Conservation (phyloP, 108 stramenopile species). For the Conticribra weissflogii region DNA sequence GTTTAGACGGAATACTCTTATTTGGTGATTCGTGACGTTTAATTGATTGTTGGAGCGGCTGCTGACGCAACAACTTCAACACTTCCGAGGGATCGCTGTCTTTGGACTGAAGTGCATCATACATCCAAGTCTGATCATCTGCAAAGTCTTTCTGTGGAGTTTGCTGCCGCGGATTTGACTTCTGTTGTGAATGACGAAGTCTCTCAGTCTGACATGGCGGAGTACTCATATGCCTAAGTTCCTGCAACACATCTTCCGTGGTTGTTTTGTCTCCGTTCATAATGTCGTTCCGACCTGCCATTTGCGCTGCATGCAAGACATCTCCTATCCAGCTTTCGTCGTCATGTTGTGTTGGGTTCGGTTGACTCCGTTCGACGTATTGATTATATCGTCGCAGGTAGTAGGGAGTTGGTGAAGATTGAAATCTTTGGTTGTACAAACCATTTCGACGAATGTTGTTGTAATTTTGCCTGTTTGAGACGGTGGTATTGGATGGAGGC, state of each 20-base stretch:
- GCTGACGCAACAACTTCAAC: neutral
- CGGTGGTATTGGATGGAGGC: too few species aligned
- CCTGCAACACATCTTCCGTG: neutral
- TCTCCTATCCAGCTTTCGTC: neutral
- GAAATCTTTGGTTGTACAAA: too few species aligned
- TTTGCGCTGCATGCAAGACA: neutral
- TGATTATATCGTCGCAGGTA: neutral
- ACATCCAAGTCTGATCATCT: neutral
- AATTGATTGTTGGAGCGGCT: neutral
- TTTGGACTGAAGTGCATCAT: neutral
- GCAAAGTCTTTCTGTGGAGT: too few species aligned
- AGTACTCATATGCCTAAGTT: neutral
- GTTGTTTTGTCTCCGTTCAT: neutral
- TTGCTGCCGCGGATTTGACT: neutral
- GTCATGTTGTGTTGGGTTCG: neutral
- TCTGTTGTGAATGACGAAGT: neutral
- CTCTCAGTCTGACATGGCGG: neutral
- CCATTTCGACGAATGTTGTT: too few species aligned
- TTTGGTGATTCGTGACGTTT: neutral
- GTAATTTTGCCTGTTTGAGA: too few species aligned
- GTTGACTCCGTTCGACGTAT: neutral
- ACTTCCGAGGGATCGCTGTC: neutral
- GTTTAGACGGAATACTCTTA: too few species aligned
- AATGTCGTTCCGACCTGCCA: neutral
- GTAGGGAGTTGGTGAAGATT: neutral